These are phyloP conservation scores for Coniella vitis DNA, from an alignment of 2,329 filamentous ascomycete species.

Conservation along the genomic window DNA sequence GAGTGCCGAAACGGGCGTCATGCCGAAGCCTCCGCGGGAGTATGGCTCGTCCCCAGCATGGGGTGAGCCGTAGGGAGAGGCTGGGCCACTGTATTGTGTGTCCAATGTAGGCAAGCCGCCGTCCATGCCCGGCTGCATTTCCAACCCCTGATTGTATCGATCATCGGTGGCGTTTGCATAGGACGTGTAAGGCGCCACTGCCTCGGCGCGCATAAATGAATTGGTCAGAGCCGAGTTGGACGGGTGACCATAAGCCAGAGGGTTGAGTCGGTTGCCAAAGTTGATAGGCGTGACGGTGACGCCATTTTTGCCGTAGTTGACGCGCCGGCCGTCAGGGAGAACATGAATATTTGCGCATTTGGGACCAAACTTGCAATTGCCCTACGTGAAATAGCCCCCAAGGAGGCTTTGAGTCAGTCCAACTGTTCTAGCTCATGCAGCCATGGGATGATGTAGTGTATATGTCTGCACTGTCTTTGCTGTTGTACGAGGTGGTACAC, in stretches of 20 bases:
- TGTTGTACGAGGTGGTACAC: constrained; percentile 14
- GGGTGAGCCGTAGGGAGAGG: constrained; percentile 73
- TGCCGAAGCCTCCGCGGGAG: constrained; percentile 58
- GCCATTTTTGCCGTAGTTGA: constrained; percentile 71
- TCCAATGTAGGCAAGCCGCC: constrained; percentile 53
- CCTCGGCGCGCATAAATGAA: constrained; percentile 59
- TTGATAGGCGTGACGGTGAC: constrained; percentile 55
- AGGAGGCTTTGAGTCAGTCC: too few species aligned
- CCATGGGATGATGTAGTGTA: not conserved
- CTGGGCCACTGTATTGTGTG: constrained; percentile 47
- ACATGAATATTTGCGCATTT: constrained; percentile 97
- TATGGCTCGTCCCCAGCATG: constrained; percentile 56
- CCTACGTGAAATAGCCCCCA: constrained; percentile 43
- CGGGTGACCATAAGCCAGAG: constrained; percentile 56
- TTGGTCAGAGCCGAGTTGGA: constrained; percentile 66
- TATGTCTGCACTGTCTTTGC: not conserved
- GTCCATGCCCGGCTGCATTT: constrained; percentile 46
- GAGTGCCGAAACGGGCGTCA: constrained; percentile 65
- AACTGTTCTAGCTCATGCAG: constrained; percentile 4
- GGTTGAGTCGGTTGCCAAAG: constrained; percentile 62
- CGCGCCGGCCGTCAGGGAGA: constrained; percentile 83
- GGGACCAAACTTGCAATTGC: constrained; percentile 97
- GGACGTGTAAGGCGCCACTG: constrained; percentile 39
- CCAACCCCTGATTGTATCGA: constrained; percentile 34
- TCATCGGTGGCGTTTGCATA: constrained; percentile 42